Conservation (phyloP, 1,284 basidiomycete species). For the Takashimella koratensis region DNA sequence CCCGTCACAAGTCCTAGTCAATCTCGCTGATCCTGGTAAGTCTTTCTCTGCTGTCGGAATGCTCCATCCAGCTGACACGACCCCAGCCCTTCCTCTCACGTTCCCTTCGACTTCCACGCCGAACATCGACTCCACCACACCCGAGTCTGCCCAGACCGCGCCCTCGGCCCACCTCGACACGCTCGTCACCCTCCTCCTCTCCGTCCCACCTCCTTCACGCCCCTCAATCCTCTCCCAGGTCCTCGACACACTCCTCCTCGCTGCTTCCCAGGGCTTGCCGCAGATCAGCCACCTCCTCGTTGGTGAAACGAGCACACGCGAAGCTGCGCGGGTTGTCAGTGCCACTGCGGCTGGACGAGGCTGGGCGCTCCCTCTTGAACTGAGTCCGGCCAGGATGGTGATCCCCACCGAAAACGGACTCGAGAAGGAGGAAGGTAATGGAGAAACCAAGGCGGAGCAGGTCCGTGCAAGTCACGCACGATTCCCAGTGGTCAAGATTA, state of each 20-base stretch:
- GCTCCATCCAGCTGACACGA: conserved; percentile 8
- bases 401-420: not conserved
- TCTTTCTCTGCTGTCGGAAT: too few relatives aligned
- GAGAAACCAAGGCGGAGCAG: too few relatives aligned
- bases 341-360: conserved; percentile 75
- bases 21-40: conserved; percentile 29
- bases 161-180: too few relatives aligned
- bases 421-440: not conserved
- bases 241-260: conserved; percentile 66
- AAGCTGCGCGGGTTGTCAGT: conserved; percentile 72
- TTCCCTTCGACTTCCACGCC: conserved; percentile 31
- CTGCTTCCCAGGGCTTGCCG: conserved; percentile 58
- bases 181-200: conserved; percentile 61
- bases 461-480: too few relatives aligned
- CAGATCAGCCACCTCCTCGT: conserved; percentile 69
- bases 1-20: too few relatives aligned
- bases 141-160: too few relatives aligned
- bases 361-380: conserved; percentile 67
- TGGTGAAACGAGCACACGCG: conserved; percentile 74
- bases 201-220: conserved; percentile 74
- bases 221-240: conserved; percentile 61
- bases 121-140: conserved; percentile 49
- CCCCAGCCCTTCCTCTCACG: conserved; percentile 33
- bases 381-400: conserved; percentile 51
- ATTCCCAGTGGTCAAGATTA: conserved; percentile 36